Evolutionary conservation across 306 rosid species (phyloP), one percentile per base, ranked within the genome.

Genomic region (Fragaria vesca): DNA sequence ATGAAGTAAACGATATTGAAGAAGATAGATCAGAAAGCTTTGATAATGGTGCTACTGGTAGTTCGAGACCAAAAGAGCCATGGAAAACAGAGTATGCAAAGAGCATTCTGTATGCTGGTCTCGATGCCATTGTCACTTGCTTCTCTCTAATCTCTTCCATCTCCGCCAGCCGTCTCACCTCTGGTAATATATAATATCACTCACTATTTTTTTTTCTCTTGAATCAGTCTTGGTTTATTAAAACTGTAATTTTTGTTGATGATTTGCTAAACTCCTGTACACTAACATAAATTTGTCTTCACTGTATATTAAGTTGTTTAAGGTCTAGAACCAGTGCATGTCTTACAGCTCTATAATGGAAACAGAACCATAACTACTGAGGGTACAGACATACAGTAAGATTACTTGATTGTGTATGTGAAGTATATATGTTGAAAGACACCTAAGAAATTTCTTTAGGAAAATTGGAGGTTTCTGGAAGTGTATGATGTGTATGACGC

Each of bases 131-230:
- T 63, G 79, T 88, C 77, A 88, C 89, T 46, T 85, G 85, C 62
- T 91, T 87, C 79, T 81, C 91, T 67, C 90, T 89, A 79, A 92
- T 90, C 72, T 83, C 94, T 38, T 90, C 91, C 71, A 82, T 90
- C 77, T 83, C 82, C 13, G 90, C 92, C 40, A 86, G 51, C 79
- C 77, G 66, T 47, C 81, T 65, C 20, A 84, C 91, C 50, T 83
- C 86, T 2, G 86, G 90, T 83, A 75, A 48, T 13, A 28, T 24
- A 21, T 28, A 11, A 1, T 2, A 24, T 15, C 43, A 5, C 36
- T 32, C 36, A 32, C 36, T 32, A 32, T 32, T 32, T 32, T 32
- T 32, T 32, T 32, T 32, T 3, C 34, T 32, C 34, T 32, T 3
- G 36, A 3, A 18, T 52, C 24, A 51, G 24, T 52, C 58, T 52